phyloP scores from a whole-genome alignment of 768 basidiomycete species.

The Tulasnella sp. region DNA sequence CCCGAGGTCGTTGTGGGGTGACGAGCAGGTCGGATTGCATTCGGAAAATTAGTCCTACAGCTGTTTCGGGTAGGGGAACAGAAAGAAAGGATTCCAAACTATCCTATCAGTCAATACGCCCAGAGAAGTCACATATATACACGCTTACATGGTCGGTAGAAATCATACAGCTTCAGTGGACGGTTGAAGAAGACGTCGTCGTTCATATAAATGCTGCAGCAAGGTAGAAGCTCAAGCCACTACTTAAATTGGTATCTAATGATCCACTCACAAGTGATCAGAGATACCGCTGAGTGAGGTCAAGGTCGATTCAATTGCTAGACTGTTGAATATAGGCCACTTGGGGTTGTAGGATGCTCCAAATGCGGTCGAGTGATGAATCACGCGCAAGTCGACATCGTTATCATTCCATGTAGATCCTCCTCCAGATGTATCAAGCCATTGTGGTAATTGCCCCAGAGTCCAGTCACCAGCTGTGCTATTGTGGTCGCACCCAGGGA shows the following conservation, averaged over 20 bases:
- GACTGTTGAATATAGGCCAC: constrained; percentile 23
- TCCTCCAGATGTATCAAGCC: constrained; percentile 14
- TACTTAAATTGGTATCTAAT: too few species aligned
- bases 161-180: not conserved
- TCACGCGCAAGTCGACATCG: not conserved
- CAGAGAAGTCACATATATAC: not conserved
- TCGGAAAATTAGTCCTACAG: constrained; percentile 23
- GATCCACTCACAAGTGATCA: constrained; percentile 20
- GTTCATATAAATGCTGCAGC: constrained; percentile 19
- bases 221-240: too few species aligned
- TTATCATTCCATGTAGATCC: not conserved
- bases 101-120: not conserved
- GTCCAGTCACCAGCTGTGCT: not conserved
- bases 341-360: not conserved
- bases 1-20: not conserved
- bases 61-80: constrained; percentile 17
- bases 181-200: constrained; percentile 24
- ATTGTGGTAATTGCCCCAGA: constrained; percentile 23
- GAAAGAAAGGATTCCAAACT: not conserved
- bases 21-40: constrained; percentile 23
- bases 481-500: constrained; percentile 6
- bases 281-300: constrained; percentile 15
- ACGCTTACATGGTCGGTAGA: constrained; percentile 3
- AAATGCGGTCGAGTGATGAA: constrained; percentile 15
- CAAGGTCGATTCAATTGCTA: constrained; percentile 22